phyloP scores from a whole-genome alignment of 805 yeast genomes.

The Yarrowia phangngaensis region DNA sequence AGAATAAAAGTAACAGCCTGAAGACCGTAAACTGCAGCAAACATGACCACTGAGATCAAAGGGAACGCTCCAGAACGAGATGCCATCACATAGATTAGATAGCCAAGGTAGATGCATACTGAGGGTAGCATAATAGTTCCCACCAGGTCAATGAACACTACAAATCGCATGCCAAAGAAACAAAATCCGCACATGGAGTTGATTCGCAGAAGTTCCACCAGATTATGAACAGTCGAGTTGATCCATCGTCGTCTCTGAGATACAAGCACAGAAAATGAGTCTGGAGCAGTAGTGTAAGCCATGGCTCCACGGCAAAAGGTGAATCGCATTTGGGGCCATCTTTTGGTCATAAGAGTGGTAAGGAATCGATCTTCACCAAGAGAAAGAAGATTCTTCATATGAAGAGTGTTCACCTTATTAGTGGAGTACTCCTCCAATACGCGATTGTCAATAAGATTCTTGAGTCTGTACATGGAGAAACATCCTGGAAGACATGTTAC shows the following conservation, averaged over 20 bases:
- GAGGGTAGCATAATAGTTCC: constrained; percentile 58
- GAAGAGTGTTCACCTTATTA: constrained; percentile 55
- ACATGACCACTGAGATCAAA: constrained; percentile 50
- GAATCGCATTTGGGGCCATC: constrained; percentile 54
- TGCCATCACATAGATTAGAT: constrained; percentile 50
- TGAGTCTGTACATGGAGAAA: constrained; percentile 55
- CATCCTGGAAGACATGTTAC: constrained; percentile 67
- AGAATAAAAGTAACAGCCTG: constrained; percentile 53
- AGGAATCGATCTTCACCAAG: constrained; percentile 61
- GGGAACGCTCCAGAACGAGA: constrained; percentile 51
- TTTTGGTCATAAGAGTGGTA: constrained; percentile 54
- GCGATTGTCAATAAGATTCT: constrained; percentile 56
- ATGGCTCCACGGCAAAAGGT: constrained; percentile 56
- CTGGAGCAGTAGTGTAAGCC: constrained; percentile 57
- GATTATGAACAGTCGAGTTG: constrained; percentile 61
- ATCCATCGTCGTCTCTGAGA: constrained; percentile 65
- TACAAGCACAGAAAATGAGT: constrained; percentile 47
- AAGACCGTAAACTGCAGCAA: constrained; percentile 54
- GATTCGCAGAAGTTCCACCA: constrained; percentile 54
- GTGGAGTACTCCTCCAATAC: constrained; percentile 55
- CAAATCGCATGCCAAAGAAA: constrained; percentile 57
- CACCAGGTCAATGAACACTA: constrained; percentile 53
- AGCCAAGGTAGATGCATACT: constrained; percentile 52
- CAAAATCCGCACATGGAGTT: constrained; percentile 61
- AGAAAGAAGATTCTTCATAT: constrained; percentile 55